Evolutionary conservation across 306 rosid genomes (phyloP).

Genomic region (Acacia acuminata): DNA sequence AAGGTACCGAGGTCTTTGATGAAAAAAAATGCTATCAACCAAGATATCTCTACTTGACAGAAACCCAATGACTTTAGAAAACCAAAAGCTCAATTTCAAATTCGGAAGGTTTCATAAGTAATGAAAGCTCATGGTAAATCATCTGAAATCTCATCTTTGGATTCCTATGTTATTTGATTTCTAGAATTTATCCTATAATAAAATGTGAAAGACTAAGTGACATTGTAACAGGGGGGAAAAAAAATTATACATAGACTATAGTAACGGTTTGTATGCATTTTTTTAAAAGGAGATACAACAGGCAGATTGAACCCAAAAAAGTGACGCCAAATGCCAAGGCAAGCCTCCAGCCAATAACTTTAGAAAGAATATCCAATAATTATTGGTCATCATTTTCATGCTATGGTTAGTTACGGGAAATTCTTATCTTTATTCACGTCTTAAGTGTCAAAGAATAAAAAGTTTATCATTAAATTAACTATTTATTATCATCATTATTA

Average conservation of each 20-base stretch:
- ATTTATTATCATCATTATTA: too few species aligned
- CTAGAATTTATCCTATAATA: neutral
- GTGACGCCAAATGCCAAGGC: too few species aligned
- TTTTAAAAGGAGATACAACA: too few species aligned
- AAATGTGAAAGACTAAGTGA: neutral
- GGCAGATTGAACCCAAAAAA: too few species aligned
- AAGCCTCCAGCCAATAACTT: too few species aligned
- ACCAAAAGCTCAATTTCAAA: neutral
- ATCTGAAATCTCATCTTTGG: neutral
- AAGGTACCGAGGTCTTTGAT: too few species aligned
- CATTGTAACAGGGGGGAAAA: neutral
- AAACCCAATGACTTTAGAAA: neutral
- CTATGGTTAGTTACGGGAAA: neutral
- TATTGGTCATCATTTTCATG: neutral
- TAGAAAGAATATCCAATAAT: too few species aligned
- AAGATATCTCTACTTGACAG: neutral
- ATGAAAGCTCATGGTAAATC: neutral
- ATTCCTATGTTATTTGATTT: neutral
- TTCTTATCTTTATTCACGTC: too few species aligned
- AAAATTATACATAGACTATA: neutral
- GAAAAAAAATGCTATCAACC: neutral
- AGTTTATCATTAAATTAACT: too few species aligned
- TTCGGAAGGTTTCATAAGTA: neutral
- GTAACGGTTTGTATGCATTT: too few species aligned
- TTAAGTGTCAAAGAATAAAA: too few species aligned